phyloP scores from a whole-genome alignment of 805 yeast species.

The Alloascoidea africana region DNA sequence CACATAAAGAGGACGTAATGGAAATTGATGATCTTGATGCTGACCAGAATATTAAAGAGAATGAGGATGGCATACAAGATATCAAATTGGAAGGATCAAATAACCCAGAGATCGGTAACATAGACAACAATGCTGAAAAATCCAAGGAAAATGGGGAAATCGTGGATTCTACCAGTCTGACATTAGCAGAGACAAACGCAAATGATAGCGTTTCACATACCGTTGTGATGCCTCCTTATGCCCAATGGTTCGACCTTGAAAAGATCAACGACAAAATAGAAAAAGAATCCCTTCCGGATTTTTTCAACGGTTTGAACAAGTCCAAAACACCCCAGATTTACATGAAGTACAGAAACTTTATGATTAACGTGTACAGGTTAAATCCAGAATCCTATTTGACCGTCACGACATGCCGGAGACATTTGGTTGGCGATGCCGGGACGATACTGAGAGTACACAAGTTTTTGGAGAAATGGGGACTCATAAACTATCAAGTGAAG shows the following conservation, averaged over 20 bases:
- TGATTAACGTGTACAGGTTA: slow-evolving; percentile 75
- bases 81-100: no score
- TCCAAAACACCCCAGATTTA: slow-evolving; percentile 78
- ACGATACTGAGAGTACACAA: slow-evolving; percentile 73
- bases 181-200: no score
- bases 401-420: slow-evolving; percentile 81
- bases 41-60: no score
- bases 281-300: slow-evolving; percentile 75
- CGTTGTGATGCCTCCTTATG: slow-evolving; percentile 74
- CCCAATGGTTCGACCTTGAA: slow-evolving; percentile 71
- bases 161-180: no score
- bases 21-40: no score
- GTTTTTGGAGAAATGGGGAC: slow-evolving; percentile 83
- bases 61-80: no score
- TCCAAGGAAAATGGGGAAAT: no score
- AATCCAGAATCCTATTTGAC: slow-evolving; percentile 86
- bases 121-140: no score
- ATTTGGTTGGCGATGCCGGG: slow-evolving; percentile 84
- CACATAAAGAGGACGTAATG: no score
- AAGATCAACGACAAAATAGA: slow-evolving; percentile 63
- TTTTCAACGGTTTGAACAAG: slow-evolving; percentile 42
- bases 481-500: slow-evolving; percentile 84
- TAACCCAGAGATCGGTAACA: no score
- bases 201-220: no score
- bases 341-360: slow-evolving; percentile 71